phyloP scores from a whole-genome alignment of 805 yeast genomes.

The Myxozyma mucilagina region DNA sequence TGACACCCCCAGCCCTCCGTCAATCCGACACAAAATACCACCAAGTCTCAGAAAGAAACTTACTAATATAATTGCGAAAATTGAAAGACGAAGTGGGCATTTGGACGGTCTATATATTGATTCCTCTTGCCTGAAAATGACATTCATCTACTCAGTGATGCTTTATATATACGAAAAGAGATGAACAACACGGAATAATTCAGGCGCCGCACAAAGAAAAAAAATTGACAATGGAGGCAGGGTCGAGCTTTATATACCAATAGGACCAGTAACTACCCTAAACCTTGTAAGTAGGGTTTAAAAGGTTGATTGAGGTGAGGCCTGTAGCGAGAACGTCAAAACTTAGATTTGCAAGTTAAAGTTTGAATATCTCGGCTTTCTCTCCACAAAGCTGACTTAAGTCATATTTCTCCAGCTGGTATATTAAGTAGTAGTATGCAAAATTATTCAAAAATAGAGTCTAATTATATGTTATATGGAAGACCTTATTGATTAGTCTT shows the following conservation, averaged over 20 bases:
- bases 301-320: too few relatives aligned
- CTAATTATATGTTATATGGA: too few relatives aligned
- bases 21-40: slow-evolving; percentile 16
- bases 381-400: too few relatives aligned
- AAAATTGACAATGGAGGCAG: not conserved
- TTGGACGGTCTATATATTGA: slow-evolving; percentile 26
- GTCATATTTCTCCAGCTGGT: too few relatives aligned
- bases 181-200: slow-evolving; percentile 31
- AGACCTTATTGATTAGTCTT: too few relatives aligned
- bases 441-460: too few relatives aligned
- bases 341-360: too few relatives aligned
- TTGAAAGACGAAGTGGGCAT: slow-evolving; percentile 26
- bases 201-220: slow-evolving; percentile 32
- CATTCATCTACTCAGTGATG: slow-evolving; percentile 30
- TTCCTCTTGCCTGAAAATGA: slow-evolving; percentile 31
- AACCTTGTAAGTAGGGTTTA: not conserved
- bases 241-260: not conserved
- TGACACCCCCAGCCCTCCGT: slow-evolving; percentile 33
- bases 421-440: too few relatives aligned
- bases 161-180: slow-evolving; percentile 17
- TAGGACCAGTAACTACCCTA: not conserved
- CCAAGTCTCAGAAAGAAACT: not conserved
- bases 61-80: slow-evolving; percentile 1
- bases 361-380: too few relatives aligned
- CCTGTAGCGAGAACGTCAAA: too few relatives aligned